Evolutionary conservation across 345 rosid genomes (phyloP), one percentile per base, ranked within the genome.

Genomic region (Aethionema arabicum): DNA sequence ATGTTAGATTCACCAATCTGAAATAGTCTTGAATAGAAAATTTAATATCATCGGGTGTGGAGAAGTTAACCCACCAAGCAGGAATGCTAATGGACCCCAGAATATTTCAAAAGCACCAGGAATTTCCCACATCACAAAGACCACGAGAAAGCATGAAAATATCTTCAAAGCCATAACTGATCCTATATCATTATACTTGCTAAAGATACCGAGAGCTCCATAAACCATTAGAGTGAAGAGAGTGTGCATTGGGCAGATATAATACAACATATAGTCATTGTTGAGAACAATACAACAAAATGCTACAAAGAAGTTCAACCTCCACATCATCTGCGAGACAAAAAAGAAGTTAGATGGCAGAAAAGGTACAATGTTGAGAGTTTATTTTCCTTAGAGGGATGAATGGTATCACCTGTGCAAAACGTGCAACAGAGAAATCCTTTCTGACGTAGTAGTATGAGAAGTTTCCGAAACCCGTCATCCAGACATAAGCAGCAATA

Each of bases 161-260:
- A 92, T 84, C 84, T 93, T 93, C 59, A 67, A 56, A 63, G 83
- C 78, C 89, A 93, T 93, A 81, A 87, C 99, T 3, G 95, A 87
- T 78, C 88, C 80, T 61, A 79, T 81, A 64, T 93, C 99, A 66
- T 87, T 93, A 63, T 90, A 79, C 77, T 85, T 84, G 85, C 75
- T 84, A 63, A 84, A 82, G 59, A 85, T 83, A 39, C 97, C 99
- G 27, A 93, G 85, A 68, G 95, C 90, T 59, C 96, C 97, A 61
- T 93, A 87, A 16, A 93, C 97, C 96, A 87, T 93, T 11, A 93
- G 37, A 4, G 99, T 93, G 78, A 90, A 93, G 58, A 93, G 87
- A 8, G 97, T 93, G 75, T 93, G 97, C 99, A 93, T 93, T 46
- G 99, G 97, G 70, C 97, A 93, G 70, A 90, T 93, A 69, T 93